Evolutionary conservation across 1,284 basidiomycete species (phyloP), one percentile per base, ranked within the genome.

Genomic region (Moesziomyces aphidis): DNA sequence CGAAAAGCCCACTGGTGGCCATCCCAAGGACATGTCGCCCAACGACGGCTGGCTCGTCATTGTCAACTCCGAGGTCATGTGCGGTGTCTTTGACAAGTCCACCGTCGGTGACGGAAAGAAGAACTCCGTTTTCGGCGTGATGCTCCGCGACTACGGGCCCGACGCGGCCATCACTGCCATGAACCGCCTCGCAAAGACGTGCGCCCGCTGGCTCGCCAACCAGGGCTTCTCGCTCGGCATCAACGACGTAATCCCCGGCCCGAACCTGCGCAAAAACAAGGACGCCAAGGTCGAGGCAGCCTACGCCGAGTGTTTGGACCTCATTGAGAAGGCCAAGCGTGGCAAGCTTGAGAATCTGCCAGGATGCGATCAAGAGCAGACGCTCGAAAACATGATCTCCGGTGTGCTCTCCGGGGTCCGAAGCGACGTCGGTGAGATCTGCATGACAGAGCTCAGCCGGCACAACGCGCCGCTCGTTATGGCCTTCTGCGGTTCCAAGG

Each of bases 1-100:
- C 84, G 91, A 95, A 77, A 93, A 96, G 82, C 92, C 95, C 1
- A 88, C 90, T 57, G 69, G 63, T 56, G 83, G 85, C 34, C 87
- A 87, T 76, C 89, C 90, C 17, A 85, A 85, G 19, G 97, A 99
- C 83, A 89, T 99, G 87, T 93, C 93, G 11, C 95, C 96, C 0
- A 99, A 99, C 83, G 97, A 99, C 81, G 96, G 96, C 1, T 99
- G 94, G 90, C 89, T 99, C 34, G 97, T 99, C 62, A 91, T 99
- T 59, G 91, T 95, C 71, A 99, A 99, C 85, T 95, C 93, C 84
- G 95, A 99, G 86, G 95, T 99, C 82, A 98, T 99, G 94, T 98
- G 96, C 82, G 97, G 97, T 53, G 93, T 96, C 10, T 97, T 99
- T 90, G 97, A 99, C 87, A 99, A 99, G 87, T 93, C 93, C 22